Percentiles rank a stretch among this genome's conserved stretches.
Conservation (phyloP, 805 yeast species). For the Wickerhamomyces kurtzmanii region DNA sequence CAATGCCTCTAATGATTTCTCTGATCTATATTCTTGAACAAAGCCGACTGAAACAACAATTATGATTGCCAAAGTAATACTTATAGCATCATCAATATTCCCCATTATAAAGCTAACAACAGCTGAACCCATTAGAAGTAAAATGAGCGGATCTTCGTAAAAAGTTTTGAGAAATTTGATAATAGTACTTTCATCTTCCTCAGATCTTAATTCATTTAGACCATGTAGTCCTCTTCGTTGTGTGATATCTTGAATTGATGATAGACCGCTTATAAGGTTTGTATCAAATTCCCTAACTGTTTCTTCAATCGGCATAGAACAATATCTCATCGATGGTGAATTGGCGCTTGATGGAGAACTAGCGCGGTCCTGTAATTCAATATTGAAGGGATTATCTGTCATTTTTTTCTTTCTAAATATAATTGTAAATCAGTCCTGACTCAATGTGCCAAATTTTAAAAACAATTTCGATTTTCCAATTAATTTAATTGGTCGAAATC, state of each 20-base stretch:
- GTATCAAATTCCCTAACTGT: conserved; percentile 56
- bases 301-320: conserved; percentile 55
- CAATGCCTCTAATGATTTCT: conserved; percentile 86
- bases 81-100: conserved; percentile 92
- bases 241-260: conserved; percentile 58
- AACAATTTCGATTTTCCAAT: neutral
- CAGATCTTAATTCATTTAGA: conserved; percentile 62
- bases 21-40: conserved; percentile 94
- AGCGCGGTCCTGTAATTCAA: conserved; percentile 9
- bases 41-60: conserved; percentile 96
- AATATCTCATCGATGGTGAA: conserved; percentile 57
- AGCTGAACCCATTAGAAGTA: conserved; percentile 86
- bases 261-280: conserved; percentile 48
- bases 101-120: conserved; percentile 83
- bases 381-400: conserved; percentile 26
- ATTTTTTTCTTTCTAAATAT: conserved; percentile 5
- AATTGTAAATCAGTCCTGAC: neutral
- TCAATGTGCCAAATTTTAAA: too few relatives aligned
- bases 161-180: conserved; percentile 71
- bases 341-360: conserved; percentile 22
- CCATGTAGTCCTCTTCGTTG: conserved; percentile 74
- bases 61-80: conserved; percentile 82
- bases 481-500: neutral
- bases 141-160: conserved; percentile 83
- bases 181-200: conserved; percentile 67